Percentiles rank a stretch among this genome's conserved stretches.
These are phyloP conservation scores for Colletotrichum magnum DNA, from an alignment of 2,329 filamentous ascomycete species.

Conservation along the genomic window DNA sequence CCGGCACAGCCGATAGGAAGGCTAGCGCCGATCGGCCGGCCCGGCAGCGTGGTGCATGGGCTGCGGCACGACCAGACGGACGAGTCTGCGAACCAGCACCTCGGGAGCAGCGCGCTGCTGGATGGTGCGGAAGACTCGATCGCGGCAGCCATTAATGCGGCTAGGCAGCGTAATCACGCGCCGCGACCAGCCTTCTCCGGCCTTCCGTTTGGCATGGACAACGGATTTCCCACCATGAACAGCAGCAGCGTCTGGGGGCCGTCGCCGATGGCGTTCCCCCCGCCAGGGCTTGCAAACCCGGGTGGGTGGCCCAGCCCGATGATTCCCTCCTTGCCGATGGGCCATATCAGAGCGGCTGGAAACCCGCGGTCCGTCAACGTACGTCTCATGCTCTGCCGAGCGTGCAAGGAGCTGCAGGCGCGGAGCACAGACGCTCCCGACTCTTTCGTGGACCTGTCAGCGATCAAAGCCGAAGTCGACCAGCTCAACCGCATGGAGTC, in stretches of 20 bases:
- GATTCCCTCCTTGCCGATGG: conserved; percentile 31
- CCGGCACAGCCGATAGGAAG: conserved; percentile 82
- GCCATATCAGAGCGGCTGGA: conserved; percentile 27
- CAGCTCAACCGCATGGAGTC: conserved; percentile 42
- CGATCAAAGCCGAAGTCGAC: conserved; percentile 72
- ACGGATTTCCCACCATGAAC: conserved; percentile 52
- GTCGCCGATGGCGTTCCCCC: conserved; percentile 54
- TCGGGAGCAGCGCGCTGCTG: conserved; percentile 92
- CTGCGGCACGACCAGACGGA: conserved; percentile 69
- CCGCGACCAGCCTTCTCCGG: conserved; percentile 62
- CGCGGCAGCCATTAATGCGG: conserved; percentile 46
- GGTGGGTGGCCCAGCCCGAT: conserved; percentile 50
- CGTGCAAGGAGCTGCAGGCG: conserved; percentile 75
- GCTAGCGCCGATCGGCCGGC: conserved; percentile 89
- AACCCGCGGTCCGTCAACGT: conserved; percentile 66
- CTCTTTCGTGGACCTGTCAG: conserved; percentile 78
- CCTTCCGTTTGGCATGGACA: conserved; percentile 56
- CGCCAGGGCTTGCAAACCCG: conserved; percentile 62
- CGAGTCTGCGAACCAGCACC: conserved; percentile 81
- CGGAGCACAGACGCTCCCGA: conserved; percentile 60
- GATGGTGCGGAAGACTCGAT: conserved; percentile 77
- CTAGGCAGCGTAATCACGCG: conserved; percentile 62
- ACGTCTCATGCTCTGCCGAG: conserved; percentile 81
- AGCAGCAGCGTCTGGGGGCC: conserved; percentile 60
- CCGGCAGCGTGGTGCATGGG: conserved; percentile 78